A percentile compares a stretch with the other conserved stretches of the same genome.
phyloP scores from a whole-genome alignment of 805 yeast species.

The Phaffomyces thermotolerans region DNA sequence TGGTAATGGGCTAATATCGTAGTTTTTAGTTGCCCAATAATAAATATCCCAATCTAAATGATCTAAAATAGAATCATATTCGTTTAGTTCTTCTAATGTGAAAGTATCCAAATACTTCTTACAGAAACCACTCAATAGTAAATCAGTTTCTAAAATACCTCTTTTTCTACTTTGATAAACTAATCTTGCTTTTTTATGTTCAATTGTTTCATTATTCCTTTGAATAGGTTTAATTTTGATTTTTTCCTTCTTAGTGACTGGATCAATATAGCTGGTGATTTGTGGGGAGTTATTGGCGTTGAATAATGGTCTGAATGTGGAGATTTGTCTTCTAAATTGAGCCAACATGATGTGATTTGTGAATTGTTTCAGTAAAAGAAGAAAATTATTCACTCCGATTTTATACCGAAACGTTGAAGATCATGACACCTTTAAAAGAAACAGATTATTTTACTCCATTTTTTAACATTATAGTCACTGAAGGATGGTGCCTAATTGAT shows the following conservation, averaged over 20 bases:
- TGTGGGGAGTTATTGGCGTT: constrained; percentile 18
- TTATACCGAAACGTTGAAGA: too few species aligned
- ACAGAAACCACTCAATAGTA: constrained; percentile 80
- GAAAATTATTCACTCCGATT: too few species aligned
- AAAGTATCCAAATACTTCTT: constrained; percentile 57
- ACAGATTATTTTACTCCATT: too few species aligned
- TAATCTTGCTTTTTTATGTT: constrained; percentile 77
- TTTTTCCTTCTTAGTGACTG: constrained; percentile 14
- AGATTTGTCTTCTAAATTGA: constrained; percentile 5
- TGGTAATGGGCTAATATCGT: constrained; percentile 76
- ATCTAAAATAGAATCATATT: constrained; percentile 79
- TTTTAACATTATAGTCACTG: too few species aligned
- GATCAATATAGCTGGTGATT: constrained; percentile 13
- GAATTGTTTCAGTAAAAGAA: too few species aligned
- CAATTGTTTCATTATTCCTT: constrained; percentile 65
- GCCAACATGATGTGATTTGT: background rate
- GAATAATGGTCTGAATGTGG: constrained; percentile 7
- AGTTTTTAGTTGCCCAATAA: constrained; percentile 93
- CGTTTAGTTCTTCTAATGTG: constrained; percentile 61
- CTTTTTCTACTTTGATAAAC: constrained; percentile 89
- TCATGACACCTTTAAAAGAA: too few species aligned
- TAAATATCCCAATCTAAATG: constrained; percentile 99
- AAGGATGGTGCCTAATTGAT: too few species aligned
- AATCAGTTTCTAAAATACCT: constrained; percentile 90
- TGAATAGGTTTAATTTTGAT: constrained; percentile 65